Conservation (phyloP, 306 rosid genomes). For the Adenanthera pavonina region DNA sequence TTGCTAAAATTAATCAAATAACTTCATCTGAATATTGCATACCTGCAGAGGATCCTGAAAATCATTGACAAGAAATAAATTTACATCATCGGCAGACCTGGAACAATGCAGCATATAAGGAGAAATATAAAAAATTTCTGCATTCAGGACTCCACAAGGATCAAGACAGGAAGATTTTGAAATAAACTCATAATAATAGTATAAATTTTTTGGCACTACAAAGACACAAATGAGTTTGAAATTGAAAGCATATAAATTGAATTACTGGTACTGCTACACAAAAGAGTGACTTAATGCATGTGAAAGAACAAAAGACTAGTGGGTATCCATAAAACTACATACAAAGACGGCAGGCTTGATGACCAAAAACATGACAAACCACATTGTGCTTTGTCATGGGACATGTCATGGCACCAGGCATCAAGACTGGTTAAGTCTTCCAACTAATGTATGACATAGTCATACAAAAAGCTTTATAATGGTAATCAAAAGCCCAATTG, state of each 20-base stretch:
- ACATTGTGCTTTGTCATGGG: background rate
- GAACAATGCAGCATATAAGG: constrained; percentile 36
- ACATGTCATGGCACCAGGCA: background rate
- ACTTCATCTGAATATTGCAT: constrained; percentile 21
- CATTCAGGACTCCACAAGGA: constrained; percentile 25
- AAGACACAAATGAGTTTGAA: background rate
- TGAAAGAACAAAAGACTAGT: constrained; percentile 1
- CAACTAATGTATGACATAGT: background rate
- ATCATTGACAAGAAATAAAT: constrained; percentile 85
- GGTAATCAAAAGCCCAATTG: background rate
- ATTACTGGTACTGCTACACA: constrained; percentile 7
- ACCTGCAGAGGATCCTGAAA: constrained; percentile 95
- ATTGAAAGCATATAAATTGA: background rate
- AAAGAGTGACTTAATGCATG: constrained; percentile 13
- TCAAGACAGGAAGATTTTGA: background rate
- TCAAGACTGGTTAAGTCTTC: background rate
- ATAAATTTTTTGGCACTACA: constrained; percentile 12
- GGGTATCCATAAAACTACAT: background rate
- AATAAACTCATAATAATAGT: background rate
- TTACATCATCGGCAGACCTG: constrained; percentile 94
- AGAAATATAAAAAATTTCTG: constrained; percentile 14
- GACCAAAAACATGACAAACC: constrained; percentile 1
- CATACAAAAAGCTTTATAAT: background rate
- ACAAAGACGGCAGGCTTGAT: background rate
- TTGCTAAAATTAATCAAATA: constrained; percentile 21